These are phyloP conservation scores for Penicillium waksmanii DNA, from an alignment of 495 filamentous ascomycete genomes.

Conservation along the genomic window DNA sequence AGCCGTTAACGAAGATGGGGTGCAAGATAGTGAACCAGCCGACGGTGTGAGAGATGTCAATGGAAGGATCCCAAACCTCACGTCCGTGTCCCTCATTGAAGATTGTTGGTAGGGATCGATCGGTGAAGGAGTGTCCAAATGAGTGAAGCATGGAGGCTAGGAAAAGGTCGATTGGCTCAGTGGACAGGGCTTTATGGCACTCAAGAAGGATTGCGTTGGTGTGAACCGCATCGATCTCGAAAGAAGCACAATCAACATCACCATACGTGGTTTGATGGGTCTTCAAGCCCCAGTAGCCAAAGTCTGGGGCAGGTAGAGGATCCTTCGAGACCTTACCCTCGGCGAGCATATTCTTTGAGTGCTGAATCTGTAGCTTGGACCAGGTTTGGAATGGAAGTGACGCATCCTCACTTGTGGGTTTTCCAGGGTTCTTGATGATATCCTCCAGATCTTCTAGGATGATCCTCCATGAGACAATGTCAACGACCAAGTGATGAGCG, in stretches of 20 bases:
- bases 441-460: constrained; percentile 71
- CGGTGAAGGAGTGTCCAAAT: constrained; percentile 52
- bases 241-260: constrained; percentile 47
- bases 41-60: constrained; percentile 62
- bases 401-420: constrained; percentile 29
- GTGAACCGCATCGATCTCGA: constrained; percentile 49
- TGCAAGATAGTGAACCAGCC: constrained; percentile 66
- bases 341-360: constrained; percentile 28
- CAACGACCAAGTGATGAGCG: constrained; percentile 70
- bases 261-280: constrained; percentile 49
- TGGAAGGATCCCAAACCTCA: constrained; percentile 51
- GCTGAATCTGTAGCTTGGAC: constrained; percentile 53
- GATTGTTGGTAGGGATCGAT: constrained; percentile 57
- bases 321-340: constrained; percentile 33
- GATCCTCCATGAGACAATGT: constrained; percentile 71
- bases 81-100: constrained; percentile 61
- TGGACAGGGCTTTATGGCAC: constrained; percentile 51
- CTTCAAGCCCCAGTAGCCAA: constrained; percentile 58
- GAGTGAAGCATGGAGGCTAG: constrained; percentile 55
- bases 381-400: constrained; percentile 68
- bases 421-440: constrained; percentile 52
- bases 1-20: constrained; percentile 42
- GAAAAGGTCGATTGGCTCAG: constrained; percentile 58
- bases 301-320: constrained; percentile 34
- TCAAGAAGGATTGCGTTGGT: constrained; percentile 48